Conservation (phyloP, 257 asterid species). For the Petunia axillaris region DNA sequence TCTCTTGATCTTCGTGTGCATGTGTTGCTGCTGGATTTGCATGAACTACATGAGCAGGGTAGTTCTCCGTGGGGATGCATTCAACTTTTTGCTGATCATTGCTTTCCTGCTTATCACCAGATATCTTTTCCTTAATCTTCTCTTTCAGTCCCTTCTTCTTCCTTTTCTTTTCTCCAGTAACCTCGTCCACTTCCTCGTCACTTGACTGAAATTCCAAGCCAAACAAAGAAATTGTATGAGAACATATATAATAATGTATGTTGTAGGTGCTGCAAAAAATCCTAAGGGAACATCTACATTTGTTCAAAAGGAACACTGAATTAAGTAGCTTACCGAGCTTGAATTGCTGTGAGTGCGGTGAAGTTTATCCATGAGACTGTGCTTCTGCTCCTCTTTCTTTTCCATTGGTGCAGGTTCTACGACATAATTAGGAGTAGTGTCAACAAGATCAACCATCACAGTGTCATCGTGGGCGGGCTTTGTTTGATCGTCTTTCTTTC, state of each 20-base stretch:
- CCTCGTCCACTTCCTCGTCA: conserved; percentile 54
- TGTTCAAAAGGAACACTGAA: too few relatives aligned
- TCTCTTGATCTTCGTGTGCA: conserved; percentile 29
- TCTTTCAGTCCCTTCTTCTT: conserved; percentile 51
- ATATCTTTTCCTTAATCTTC: conserved; percentile 39
- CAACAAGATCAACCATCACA: conserved; percentile 29
- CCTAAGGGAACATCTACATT: too few relatives aligned
- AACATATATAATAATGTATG: background rate
- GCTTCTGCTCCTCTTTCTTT: conserved; percentile 21
- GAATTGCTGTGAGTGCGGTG: conserved; percentile 41
- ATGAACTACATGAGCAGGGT: background rate
- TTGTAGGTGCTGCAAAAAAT: too few relatives aligned
- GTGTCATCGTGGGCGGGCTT: conserved; percentile 33
- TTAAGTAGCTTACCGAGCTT: conserved; percentile 29
- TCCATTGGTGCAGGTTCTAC: conserved; percentile 21
- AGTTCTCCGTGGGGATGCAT: conserved; percentile 19
- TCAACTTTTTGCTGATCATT: conserved; percentile 3
- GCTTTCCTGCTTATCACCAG: conserved; percentile 32
- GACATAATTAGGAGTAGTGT: background rate
- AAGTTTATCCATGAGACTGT: conserved; percentile 43
- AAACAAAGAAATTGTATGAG: background rate
- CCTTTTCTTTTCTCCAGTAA: conserved; percentile 41
- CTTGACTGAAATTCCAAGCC: conserved; percentile 41
- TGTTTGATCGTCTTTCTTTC: conserved; percentile 33
- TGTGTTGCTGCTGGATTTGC: conserved; percentile 30